These are phyloP conservation scores for Neurospora africana DNA, from an alignment of 495 filamentous ascomycete genomes.

Conservation along the genomic window DNA sequence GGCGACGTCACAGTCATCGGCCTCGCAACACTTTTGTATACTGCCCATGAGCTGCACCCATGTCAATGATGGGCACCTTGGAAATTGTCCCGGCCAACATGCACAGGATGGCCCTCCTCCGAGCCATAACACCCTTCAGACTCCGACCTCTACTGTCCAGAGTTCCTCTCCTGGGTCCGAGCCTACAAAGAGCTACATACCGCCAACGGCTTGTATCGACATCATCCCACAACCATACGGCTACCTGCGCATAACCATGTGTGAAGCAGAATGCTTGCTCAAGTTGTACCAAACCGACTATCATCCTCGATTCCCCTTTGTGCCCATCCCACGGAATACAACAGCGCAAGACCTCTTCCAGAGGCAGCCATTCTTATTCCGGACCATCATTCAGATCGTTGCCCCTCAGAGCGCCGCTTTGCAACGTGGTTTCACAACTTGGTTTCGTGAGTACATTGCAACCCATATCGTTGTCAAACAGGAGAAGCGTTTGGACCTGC, in stretches of 20 bases:
- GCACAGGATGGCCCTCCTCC: not conserved
- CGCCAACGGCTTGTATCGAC: slow-evolving; percentile 3
- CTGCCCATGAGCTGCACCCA: not conserved
- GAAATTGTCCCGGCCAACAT: not conserved
- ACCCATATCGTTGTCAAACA: slow-evolving; percentile 11
- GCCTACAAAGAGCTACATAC: not conserved
- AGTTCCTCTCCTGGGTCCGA: not conserved
- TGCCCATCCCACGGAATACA: slow-evolving; percentile 5
- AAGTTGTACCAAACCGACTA: slow-evolving; percentile 12
- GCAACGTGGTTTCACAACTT: slow-evolving; percentile 6
- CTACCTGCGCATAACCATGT: slow-evolving; percentile 5
- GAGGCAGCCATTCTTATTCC: slow-evolving; percentile 16
- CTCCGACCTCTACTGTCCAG: not conserved
- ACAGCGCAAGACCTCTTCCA: slow-evolving; percentile 9
- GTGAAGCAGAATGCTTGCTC: slow-evolving; percentile 8
- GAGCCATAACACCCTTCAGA: not conserved
- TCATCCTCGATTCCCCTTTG: slow-evolving; percentile 18
- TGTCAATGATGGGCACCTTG: not conserved
- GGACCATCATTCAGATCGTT: slow-evolving; percentile 11
- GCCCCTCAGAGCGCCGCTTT: slow-evolving; percentile 9
- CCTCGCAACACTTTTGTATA: not conserved
- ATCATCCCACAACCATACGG: slow-evolving; percentile 7
- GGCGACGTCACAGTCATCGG: not conserved
- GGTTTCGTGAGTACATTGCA: slow-evolving; percentile 13
- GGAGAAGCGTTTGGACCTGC: slow-evolving; percentile 17